Percentiles rank a stretch among this genome's conserved stretches.
These are phyloP conservation scores for Phytophthora megakarya DNA, from an alignment of 352 stramenopile genomes.

Conservation along the genomic window DNA sequence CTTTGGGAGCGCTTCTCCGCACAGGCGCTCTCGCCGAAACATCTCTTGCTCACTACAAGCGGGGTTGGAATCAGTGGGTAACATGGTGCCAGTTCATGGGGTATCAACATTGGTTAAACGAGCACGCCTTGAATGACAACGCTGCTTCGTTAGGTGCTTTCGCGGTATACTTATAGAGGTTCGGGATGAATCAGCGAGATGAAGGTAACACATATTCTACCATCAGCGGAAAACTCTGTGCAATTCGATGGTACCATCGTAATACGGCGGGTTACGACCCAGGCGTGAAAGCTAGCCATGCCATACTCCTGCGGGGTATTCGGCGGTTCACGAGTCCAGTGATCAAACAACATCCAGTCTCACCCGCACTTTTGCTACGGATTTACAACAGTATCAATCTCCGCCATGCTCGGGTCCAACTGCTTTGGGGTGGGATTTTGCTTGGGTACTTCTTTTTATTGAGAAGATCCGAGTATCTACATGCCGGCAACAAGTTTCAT, in stretches of 20 bases:
- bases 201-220: constrained; percentile 26
- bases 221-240: constrained; percentile 24
- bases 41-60: background rate
- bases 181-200: constrained; percentile 9
- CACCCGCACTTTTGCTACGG: background rate
- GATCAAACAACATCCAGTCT: background rate
- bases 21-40: constrained; percentile 7
- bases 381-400: background rate
- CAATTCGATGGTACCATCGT: constrained; percentile 21
- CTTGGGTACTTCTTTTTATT: too few relatives aligned
- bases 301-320: constrained; percentile 24
- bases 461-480: too few relatives aligned
- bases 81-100: constrained; percentile 6
- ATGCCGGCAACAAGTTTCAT: too few relatives aligned
- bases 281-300: background rate
- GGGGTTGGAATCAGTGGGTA: constrained; percentile 1
- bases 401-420: too few relatives aligned
- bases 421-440: too few relatives aligned
- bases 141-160: constrained; percentile 11
- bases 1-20: constrained; percentile 11
- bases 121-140: background rate
- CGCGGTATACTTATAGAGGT: constrained; percentile 24
- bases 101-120: background rate
- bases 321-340: constrained; percentile 13
- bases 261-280: constrained; percentile 10